Percentiles rank a stretch among this genome's conserved stretches.
phyloP scores from a whole-genome alignment of 1,284 basidiomycete species.

The Sporisorium scitamineum region DNA sequence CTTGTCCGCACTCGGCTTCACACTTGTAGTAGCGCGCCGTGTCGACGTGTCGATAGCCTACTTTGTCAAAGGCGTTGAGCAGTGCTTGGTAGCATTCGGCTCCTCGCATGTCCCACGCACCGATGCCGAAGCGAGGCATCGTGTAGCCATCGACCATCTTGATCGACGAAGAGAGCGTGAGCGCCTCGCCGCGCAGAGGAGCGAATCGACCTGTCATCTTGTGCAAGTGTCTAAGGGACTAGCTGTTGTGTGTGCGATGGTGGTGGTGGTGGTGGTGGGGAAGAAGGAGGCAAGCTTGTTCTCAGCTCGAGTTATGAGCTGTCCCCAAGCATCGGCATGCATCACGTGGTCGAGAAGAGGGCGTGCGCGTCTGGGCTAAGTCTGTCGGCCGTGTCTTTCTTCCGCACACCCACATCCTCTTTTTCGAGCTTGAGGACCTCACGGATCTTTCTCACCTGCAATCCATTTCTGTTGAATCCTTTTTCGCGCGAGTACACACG shows the following conservation, averaged over 20 bases:
- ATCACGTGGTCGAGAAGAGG: no score
- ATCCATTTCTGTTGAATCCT: no score
- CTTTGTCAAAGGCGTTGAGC: slow-evolving; percentile 37
- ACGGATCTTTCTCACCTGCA: no score
- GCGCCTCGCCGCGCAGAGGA: slow-evolving; percentile 20
- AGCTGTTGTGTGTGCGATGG: not conserved
- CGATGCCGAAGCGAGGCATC: slow-evolving; percentile 51
- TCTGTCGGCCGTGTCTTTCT: no score
- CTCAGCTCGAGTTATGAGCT: no score
- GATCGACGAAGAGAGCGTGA: slow-evolving; percentile 31
- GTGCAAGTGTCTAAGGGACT: no score
- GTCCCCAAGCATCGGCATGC: no score
- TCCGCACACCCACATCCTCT: no score
- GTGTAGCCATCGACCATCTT: slow-evolving; percentile 39
- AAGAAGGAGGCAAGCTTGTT: not conserved
- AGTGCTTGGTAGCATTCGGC: slow-evolving; percentile 29
- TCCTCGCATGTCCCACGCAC: slow-evolving; percentile 53
- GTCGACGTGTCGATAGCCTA: slow-evolving; percentile 71
- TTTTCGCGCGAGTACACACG: no score
- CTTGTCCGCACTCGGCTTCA: slow-evolving; percentile 86
- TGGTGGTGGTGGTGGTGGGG: not conserved
- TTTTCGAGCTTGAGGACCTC: no score
- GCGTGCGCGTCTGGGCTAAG: no score
- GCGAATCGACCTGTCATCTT: slow-evolving; percentile 38
- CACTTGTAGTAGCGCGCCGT: slow-evolving; percentile 72